phyloP scores from a whole-genome alignment of 345 rosid genomes.

The Litchi chinensis region DNA sequence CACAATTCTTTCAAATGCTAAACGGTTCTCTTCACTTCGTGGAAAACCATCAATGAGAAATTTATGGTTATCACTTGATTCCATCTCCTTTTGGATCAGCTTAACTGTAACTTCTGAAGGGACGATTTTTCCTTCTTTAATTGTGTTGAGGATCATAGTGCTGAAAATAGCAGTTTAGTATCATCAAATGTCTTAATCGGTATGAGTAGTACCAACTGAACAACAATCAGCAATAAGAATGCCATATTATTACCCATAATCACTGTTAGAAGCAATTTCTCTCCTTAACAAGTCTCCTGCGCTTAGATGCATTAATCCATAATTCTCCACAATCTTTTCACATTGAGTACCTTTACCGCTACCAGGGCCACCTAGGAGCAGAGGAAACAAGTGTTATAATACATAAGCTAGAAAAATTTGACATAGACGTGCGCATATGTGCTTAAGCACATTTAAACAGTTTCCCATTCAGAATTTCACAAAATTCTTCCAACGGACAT shows the following conservation, averaged over 20 bases:
- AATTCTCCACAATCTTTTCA: constrained; percentile 63
- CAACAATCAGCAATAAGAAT: neutral
- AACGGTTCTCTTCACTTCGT: constrained; percentile 78
- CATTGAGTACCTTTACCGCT: constrained; percentile 95
- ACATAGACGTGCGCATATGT: neutral
- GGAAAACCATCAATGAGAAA: constrained; percentile 93
- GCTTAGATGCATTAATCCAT: constrained; percentile 69
- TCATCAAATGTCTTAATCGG: constrained; percentile 17
- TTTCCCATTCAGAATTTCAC: no score
- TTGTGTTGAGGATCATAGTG: constrained; percentile 59
- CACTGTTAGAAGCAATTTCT: constrained; percentile 61
- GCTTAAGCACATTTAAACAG: neutral
- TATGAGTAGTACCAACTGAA: neutral
- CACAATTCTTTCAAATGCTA: constrained; percentile 71
- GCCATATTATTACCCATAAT: constrained; percentile 55
- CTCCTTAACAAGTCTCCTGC: constrained; percentile 79
- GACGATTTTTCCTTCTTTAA: constrained; percentile 83
- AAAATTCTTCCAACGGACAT: neutral
- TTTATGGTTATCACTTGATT: constrained; percentile 49
- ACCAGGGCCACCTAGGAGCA: constrained; percentile 68
- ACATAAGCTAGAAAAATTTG: neutral
- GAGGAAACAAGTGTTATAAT: neutral
- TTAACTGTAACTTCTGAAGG: constrained; percentile 84
- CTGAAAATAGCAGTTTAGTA: constrained; percentile 37
- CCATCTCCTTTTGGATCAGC: constrained; percentile 69